Conservation (phyloP, 2,329 filamentous ascomycete species). For the Clarireedia monteithiana region DNA sequence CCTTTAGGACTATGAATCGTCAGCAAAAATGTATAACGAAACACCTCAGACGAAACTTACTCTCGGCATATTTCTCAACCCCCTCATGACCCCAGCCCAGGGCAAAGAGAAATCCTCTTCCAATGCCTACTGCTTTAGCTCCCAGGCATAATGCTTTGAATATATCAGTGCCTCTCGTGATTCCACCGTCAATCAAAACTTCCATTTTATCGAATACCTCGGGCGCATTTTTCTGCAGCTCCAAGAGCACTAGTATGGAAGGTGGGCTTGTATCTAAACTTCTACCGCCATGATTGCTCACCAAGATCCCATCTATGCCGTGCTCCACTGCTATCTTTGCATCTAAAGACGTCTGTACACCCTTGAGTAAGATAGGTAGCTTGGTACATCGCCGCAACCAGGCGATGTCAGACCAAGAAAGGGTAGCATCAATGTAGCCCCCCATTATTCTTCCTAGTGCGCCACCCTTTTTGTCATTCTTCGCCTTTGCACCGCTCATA, state of each 20-base stretch:
- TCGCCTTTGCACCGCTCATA: constrained; percentile 41
- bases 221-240: constrained; percentile 54
- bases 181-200: constrained; percentile 57
- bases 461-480: constrained; percentile 46
- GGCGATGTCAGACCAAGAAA: constrained; percentile 56
- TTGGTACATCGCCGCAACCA: constrained; percentile 54
- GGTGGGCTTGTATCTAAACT: constrained; percentile 43
- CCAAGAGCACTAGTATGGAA: constrained; percentile 51
- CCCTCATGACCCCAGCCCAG: constrained; percentile 55
- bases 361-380: constrained; percentile 57
- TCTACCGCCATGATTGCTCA: constrained; percentile 64
- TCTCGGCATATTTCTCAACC: constrained; percentile 43
- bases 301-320: constrained; percentile 59
- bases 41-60: constrained; percentile 32
- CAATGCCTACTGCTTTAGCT: constrained; percentile 55
- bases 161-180: constrained; percentile 58
- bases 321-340: constrained; percentile 50
- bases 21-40: constrained; percentile 1
- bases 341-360: constrained; percentile 60
- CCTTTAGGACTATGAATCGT: constrained; percentile 37
- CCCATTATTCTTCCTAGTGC: constrained; percentile 49
- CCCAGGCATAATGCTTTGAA: constrained; percentile 60
- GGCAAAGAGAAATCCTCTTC: constrained; percentile 51
- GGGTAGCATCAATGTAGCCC: constrained; percentile 46
- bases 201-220: constrained; percentile 52